A percentile compares a stretch with the other conserved stretches of the same genome.
Evolutionary conservation across 1,284 basidiomycete genomes (phyloP).

Genomic region (Ganoderma resinaceum): DNA sequence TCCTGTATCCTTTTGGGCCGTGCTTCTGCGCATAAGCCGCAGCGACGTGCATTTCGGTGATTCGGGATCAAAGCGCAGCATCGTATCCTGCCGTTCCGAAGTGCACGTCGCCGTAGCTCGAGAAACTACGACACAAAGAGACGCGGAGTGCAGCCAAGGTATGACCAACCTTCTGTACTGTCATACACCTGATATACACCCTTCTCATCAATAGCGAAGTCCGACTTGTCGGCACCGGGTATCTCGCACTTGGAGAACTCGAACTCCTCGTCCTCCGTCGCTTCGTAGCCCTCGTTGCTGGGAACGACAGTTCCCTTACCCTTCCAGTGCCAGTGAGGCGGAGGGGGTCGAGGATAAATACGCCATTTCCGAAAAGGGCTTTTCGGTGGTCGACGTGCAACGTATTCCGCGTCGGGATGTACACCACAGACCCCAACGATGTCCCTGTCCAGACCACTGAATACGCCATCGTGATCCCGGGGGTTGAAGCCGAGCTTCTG

Average conservation of each 20-base stretch:
- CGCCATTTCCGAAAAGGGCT: conserved; percentile 70
- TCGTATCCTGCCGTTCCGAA: not conserved
- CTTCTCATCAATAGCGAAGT: conserved; percentile 81
- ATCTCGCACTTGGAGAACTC: conserved; percentile 73
- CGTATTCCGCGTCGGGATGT: conserved; percentile 61
- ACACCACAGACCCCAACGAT: conserved; percentile 72
- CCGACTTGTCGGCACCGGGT: conserved; percentile 62
- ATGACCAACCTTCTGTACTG: conserved; percentile 44
- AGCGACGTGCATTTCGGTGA: not conserved
- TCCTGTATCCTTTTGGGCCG: not conserved
- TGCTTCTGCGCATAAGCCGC: not conserved
- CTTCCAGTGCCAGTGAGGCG: conserved; percentile 92
- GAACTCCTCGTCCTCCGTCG: conserved; percentile 62
- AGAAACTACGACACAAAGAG: not conserved
- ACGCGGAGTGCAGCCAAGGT: not conserved
- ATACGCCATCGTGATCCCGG: conserved; percentile 82
- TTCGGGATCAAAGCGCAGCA: not conserved
- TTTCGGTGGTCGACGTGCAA: conserved; percentile 29
- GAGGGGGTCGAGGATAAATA: conserved; percentile 90
- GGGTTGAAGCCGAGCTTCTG: conserved; percentile 94
- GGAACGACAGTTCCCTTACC: conserved; percentile 57
- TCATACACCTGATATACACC: conserved; percentile 89
- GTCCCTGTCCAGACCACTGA: conserved; percentile 65
- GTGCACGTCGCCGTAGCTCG: not conserved
- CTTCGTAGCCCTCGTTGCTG: conserved; percentile 48